Conservation (phyloP, 1,284 basidiomycete species). For the Agroathelia rolfsii region DNA sequence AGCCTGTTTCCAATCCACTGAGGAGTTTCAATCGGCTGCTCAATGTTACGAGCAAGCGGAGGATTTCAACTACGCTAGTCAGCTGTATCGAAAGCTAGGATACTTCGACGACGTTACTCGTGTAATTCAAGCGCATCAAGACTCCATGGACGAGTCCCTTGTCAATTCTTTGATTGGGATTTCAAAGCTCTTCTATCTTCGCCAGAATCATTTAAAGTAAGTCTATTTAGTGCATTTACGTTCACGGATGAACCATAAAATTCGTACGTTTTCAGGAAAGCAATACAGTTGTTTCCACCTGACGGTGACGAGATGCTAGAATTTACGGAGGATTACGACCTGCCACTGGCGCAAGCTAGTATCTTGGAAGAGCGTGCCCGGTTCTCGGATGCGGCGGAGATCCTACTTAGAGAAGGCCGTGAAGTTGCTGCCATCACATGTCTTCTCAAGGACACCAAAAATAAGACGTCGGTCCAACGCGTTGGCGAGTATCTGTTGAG, state of each 20-base stretch:
- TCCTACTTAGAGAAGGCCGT: conserved; percentile 43
- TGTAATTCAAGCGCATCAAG: conserved; percentile 27
- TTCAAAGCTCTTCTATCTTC: conserved; percentile 43
- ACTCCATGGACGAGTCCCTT: conserved; percentile 23
- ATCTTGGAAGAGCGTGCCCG: conserved; percentile 38
- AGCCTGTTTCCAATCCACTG: conserved; percentile 38
- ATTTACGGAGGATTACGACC: conserved; percentile 46
- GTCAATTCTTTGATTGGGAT: conserved; percentile 34
- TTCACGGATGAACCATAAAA: too few relatives aligned
- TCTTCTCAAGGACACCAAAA: conserved; percentile 28
- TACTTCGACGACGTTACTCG: conserved; percentile 45
- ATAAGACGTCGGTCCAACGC: conserved; percentile 18
- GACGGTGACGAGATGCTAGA: conserved; percentile 45
- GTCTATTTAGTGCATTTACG: conserved; percentile 14
- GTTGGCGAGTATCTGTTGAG: conserved; percentile 21
- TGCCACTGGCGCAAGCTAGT: conserved; percentile 40
- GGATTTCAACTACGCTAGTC: conserved; percentile 35
- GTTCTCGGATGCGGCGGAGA: conserved; percentile 42
- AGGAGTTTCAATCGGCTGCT: conserved; percentile 34
- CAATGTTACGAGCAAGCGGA: conserved; percentile 31
- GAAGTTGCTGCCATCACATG: conserved; percentile 36
- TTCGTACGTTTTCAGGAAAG: conserved; percentile 30
- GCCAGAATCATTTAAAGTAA: conserved; percentile 33
- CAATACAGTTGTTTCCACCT: conserved; percentile 36
- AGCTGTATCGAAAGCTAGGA: conserved; percentile 37